Conservation (phyloP, 139 green algal species). For the Chlamydomonas sp. region DNA sequence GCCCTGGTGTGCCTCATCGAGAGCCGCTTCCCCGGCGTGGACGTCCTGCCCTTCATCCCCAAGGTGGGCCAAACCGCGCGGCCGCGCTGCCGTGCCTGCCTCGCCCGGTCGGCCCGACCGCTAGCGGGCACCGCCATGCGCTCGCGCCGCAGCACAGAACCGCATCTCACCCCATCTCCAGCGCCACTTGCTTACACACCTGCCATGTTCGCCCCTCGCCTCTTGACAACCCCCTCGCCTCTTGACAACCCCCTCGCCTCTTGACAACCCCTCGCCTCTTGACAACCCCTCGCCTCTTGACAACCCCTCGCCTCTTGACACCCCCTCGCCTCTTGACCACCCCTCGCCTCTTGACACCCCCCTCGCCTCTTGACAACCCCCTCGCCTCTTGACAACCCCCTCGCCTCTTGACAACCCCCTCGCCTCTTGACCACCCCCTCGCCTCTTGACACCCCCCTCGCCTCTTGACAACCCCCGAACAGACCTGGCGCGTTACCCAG, state of each 20-base stretch:
- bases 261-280: neutral
- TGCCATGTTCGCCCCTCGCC: no score
- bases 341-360: neutral
- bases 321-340: neutral
- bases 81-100: neutral
- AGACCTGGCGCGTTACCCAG: constrained; percentile 5
- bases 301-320: neutral
- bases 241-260: no score
- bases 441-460: no score
- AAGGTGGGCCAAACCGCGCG: constrained; percentile 8
- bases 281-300: neutral
- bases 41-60: constrained; percentile 48
- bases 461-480: neutral
- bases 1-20: constrained; percentile 17
- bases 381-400: no score
- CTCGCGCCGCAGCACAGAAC: no score
- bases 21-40: neutral
- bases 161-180: no score
- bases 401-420: no score
- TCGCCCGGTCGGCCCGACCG: no score
- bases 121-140: no score
- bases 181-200: no score
- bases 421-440: no score
- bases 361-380: neutral
- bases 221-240: no score